These are phyloP conservation scores for Endoconidiophora polonica DNA, from an alignment of 2,329 filamentous ascomycete species.

Conservation along the genomic window DNA sequence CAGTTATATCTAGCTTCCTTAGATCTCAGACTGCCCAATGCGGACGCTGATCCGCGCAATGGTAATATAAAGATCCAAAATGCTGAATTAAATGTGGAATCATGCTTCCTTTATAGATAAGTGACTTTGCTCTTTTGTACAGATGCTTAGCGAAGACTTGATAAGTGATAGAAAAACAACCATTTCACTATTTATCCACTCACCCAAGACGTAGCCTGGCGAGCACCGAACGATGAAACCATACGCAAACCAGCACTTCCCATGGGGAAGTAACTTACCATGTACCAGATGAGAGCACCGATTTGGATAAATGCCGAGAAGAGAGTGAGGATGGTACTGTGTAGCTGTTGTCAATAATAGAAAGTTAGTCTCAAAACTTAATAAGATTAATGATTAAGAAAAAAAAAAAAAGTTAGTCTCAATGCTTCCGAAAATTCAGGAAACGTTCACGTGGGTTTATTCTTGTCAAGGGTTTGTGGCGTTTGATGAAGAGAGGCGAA, in stretches of 20 bases:
- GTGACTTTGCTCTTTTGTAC: too few species aligned
- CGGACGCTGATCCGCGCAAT: too few species aligned
- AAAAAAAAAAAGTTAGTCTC: not conserved
- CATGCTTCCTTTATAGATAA: too few species aligned
- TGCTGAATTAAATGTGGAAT: too few species aligned
- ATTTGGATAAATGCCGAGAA: constrained; percentile 73
- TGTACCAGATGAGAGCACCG: constrained; percentile 73
- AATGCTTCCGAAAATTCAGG: not conserved
- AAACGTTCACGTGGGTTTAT: not conserved
- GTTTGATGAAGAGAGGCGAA: too few species aligned
- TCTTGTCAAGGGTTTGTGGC: not conserved
- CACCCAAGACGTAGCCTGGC: constrained; percentile 78
- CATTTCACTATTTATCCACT: constrained; percentile 36
- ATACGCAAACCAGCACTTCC: constrained; percentile 75
- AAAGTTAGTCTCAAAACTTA: not conserved
- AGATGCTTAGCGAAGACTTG: not conserved
- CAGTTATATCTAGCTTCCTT: too few species aligned
- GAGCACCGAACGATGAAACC: constrained; percentile 71
- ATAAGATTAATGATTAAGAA: too few species aligned
- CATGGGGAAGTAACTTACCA: constrained; percentile 97
- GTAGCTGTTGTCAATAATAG: constrained; percentile 38
- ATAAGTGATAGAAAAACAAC: too few species aligned
- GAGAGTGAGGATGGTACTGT: constrained; percentile 69
- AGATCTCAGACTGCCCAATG: too few species aligned
- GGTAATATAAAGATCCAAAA: too few species aligned